A percentile compares a stretch with the other conserved stretches of the same genome.
These are phyloP conservation scores for Cyclostephanos tholiformis DNA, from an alignment of 108 stramenopile genomes.

Conservation along the genomic window DNA sequence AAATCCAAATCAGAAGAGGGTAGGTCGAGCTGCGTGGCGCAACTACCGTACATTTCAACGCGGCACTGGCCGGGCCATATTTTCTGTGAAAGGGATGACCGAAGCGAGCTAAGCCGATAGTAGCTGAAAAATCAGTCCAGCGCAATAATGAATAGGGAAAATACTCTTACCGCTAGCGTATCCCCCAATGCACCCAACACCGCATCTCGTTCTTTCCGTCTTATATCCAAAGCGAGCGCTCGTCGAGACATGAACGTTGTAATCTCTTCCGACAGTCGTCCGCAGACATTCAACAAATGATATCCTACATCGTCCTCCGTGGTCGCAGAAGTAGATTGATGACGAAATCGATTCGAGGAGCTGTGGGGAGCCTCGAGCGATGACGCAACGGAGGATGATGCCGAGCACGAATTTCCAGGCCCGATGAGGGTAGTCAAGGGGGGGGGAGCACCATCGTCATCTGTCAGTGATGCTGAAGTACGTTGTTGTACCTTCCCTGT, in stretches of 20 bases:
- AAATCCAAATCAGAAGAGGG: slow-evolving; percentile 91
- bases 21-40: slow-evolving; percentile 83
- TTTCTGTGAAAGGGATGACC: slow-evolving; percentile 16
- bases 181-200: slow-evolving; percentile 73
- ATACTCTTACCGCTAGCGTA: slow-evolving; percentile 51
- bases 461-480: slow-evolving; percentile 32
- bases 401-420: slow-evolving; percentile 71
- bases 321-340: slow-evolving; percentile 36
- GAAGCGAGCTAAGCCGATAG: background rate
- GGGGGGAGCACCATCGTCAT: slow-evolving; percentile 52
- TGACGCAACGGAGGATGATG: slow-evolving; percentile 83
- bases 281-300: slow-evolving; percentile 79
- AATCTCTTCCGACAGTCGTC: slow-evolving; percentile 73
- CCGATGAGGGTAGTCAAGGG: slow-evolving; percentile 69
- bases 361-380: slow-evolving; percentile 82
- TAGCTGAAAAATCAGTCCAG: slow-evolving; percentile 6
- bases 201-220: slow-evolving; percentile 69
- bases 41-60: slow-evolving; percentile 91
- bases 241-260: slow-evolving; percentile 77
- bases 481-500: slow-evolving; percentile 10
- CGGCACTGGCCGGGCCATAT: slow-evolving; percentile 71
- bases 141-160: background rate
- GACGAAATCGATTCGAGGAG: slow-evolving; percentile 51
- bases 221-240: slow-evolving; percentile 57
- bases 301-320: slow-evolving; percentile 83